These are phyloP conservation scores for Scedosporium minutisporum DNA, from an alignment of 2,329 filamentous ascomycete genomes.

Conservation along the genomic window DNA sequence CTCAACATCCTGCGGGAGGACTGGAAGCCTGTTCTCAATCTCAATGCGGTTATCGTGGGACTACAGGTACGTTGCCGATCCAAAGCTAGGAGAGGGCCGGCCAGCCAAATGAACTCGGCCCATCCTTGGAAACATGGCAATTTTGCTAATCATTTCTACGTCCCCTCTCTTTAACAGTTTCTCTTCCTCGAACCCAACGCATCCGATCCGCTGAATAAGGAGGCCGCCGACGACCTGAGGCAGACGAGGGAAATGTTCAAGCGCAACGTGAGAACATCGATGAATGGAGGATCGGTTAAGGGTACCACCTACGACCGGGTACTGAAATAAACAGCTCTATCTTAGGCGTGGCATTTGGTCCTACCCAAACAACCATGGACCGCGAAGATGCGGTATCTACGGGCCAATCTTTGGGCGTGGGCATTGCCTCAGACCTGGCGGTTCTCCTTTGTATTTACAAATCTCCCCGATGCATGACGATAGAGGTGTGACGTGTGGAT, in stretches of 20 bases:
- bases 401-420: no score
- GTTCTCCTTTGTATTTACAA: neutral
- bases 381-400: no score
- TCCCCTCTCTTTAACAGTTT: conserved; percentile 47
- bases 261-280: conserved; percentile 75
- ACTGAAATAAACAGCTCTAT: conserved; percentile 44
- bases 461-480: neutral
- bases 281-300: conserved; percentile 70
- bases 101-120: neutral
- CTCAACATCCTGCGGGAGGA: conserved; percentile 95
- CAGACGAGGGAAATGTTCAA: conserved; percentile 81
- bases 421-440: neutral
- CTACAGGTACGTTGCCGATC: conserved; percentile 54
- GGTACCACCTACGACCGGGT: conserved; percentile 71
- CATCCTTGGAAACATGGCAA: neutral
- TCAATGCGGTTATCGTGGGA: conserved; percentile 94
- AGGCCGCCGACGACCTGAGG: conserved; percentile 87
- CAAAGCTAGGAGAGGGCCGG: neutral
- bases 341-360: neutral
- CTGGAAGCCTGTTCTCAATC: conserved; percentile 96
- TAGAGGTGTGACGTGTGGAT: neutral
- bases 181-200: conserved; percentile 97
- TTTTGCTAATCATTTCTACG: neutral
- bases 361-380: neutral
- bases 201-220: conserved; percentile 95